These are phyloP conservation scores for Cadophora malorum DNA, from an alignment of 2,329 filamentous ascomycete genomes.

Conservation along the genomic window DNA sequence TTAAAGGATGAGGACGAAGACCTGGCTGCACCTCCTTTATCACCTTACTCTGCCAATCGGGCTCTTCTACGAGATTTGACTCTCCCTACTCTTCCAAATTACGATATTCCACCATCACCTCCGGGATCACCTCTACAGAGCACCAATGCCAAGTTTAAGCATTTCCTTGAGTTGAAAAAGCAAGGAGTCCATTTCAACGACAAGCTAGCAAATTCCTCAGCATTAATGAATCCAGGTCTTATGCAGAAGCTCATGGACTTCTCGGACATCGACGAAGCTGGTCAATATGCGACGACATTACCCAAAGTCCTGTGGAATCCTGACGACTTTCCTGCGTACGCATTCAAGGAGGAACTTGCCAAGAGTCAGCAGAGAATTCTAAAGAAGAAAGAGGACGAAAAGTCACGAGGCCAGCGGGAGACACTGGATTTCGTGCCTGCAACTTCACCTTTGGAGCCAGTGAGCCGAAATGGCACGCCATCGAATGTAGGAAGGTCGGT, in stretches of 20 bases:
- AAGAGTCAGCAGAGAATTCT: conserved; percentile 51
- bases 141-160: conserved; percentile 71
- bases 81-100: conserved; percentile 72
- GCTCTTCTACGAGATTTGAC: conserved; percentile 74
- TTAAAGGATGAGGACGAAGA: conserved; percentile 44
- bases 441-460: conserved; percentile 32
- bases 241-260: conserved; percentile 76
- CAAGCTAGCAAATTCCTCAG: conserved; percentile 69
- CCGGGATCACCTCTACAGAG: conserved; percentile 61
- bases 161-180: conserved; percentile 79
- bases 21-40: conserved; percentile 48
- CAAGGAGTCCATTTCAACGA: conserved; percentile 80
- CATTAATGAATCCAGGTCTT: conserved; percentile 74
- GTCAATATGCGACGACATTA: conserved; percentile 71
- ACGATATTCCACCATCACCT: conserved; percentile 77
- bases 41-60: conserved; percentile 72
- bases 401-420: conserved; percentile 41
- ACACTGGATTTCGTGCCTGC: conserved; percentile 45
- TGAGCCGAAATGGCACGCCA: conserved; percentile 38
- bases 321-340: conserved; percentile 59
- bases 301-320: conserved; percentile 64
- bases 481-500: conserved; percentile 29
- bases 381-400: conserved; percentile 44
- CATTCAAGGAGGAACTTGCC: conserved; percentile 57
- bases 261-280: conserved; percentile 60